Conservation (phyloP, 805 yeast species). For the Kregervanrija delftensis region DNA sequence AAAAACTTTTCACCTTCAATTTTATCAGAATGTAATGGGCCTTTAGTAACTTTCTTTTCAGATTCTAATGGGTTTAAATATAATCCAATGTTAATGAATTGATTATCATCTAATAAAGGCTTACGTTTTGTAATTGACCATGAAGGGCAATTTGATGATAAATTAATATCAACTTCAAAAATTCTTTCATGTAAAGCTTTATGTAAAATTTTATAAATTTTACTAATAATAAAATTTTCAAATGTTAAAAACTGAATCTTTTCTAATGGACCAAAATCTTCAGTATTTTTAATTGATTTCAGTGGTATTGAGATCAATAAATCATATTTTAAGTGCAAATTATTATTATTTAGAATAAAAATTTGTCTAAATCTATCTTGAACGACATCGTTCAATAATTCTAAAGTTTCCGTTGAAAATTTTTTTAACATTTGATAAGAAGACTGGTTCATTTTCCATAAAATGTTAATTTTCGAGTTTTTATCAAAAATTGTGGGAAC, state of each 20-base stretch:
- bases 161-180: conserved; percentile 28
- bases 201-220: conserved; percentile 49
- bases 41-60: conserved; percentile 80
- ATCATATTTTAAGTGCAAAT: conserved; percentile 60
- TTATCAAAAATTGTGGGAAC: conserved; percentile 75
- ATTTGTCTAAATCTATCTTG: conserved; percentile 77
- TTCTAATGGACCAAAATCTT: conserved; percentile 57
- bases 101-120: conserved; percentile 30
- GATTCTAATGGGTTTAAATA: conserved; percentile 62
- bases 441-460: conserved; percentile 72
- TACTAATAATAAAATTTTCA: conserved; percentile 58
- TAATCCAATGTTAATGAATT: conserved; percentile 49
- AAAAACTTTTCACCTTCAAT: conserved; percentile 61
- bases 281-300: conserved; percentile 30
- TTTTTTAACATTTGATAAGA: conserved; percentile 56
- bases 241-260: conserved; percentile 65
- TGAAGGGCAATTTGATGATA: conserved; percentile 11
- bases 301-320: conserved; percentile 47
- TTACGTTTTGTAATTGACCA: conserved; percentile 50
- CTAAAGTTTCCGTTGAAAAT: conserved; percentile 63
- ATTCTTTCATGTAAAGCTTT: conserved; percentile 52
- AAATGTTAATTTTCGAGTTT: conserved; percentile 65
- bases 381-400: conserved; percentile 67
- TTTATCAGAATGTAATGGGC: conserved; percentile 62
- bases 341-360: conserved; percentile 55